These are phyloP conservation scores for Durio zibethinus DNA, from an alignment of 345 rosid genomes.

Conservation along the genomic window DNA sequence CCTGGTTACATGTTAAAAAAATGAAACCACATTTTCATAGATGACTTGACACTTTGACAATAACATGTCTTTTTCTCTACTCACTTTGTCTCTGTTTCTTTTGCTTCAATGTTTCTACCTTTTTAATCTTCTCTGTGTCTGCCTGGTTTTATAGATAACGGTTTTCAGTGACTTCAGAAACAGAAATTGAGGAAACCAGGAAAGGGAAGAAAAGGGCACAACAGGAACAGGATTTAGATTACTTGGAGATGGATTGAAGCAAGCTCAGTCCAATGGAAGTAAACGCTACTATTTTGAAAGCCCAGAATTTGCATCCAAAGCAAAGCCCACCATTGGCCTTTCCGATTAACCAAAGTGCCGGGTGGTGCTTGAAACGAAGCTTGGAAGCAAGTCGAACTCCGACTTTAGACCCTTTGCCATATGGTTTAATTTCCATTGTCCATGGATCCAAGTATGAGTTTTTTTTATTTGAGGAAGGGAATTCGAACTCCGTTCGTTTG, in stretches of 20 bases:
- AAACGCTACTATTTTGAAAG: neutral
- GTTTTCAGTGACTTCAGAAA: no score
- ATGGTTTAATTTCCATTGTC: no score
- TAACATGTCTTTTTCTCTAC: neutral
- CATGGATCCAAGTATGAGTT: no score
- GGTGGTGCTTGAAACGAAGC: no score
- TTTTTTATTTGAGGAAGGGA: no score
- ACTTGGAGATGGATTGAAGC: no score
- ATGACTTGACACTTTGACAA: neutral
- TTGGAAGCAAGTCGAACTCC: no score
- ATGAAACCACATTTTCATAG: neutral
- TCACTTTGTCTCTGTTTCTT: neutral
- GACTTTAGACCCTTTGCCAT: no score
- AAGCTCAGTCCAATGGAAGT: neutral
- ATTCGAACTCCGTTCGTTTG: no score
- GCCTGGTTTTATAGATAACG: neutral
- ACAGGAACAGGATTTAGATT: neutral
- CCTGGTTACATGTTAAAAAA: no score
- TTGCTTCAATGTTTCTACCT: neutral
- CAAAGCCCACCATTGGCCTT: neutral
- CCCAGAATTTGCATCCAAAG: neutral
- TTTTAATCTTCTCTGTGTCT: no score
- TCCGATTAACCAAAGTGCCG: neutral
- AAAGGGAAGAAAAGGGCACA: no score
- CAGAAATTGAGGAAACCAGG: neutral